Conservation (phyloP, 2,329 filamentous ascomycete species). For the Cryphonectria parasitica region DNA sequence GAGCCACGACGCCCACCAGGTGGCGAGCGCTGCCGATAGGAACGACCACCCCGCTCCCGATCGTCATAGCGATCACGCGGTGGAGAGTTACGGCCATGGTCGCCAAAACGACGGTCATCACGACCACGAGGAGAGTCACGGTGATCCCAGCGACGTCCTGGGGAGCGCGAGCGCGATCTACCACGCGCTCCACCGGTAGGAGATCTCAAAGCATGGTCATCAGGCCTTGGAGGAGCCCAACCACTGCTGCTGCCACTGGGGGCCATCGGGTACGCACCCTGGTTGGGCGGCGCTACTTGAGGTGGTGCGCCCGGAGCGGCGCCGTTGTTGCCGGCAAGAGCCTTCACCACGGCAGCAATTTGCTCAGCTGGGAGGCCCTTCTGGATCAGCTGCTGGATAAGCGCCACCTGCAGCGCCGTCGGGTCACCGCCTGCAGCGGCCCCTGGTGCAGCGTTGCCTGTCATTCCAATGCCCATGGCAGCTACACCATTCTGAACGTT, state of each 20-base stretch:
- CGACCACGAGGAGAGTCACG: constrained; percentile 66
- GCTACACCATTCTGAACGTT: constrained; percentile 35
- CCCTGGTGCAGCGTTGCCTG: constrained; percentile 41
- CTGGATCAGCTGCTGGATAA: constrained; percentile 75
- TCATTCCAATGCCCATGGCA: constrained; percentile 44
- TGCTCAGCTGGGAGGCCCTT: constrained; percentile 80
- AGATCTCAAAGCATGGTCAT: constrained; percentile 67
- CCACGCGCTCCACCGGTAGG: constrained; percentile 58
- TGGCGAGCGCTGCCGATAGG: constrained; percentile 88
- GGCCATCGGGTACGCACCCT: constrained; percentile 45
- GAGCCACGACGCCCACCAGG: constrained; percentile 68
- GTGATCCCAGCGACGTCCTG: constrained; percentile 72
- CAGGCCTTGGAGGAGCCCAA: constrained; percentile 42
- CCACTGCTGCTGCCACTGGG: constrained; percentile 36
- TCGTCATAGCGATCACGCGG: constrained; percentile 63
- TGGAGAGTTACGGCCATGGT: constrained; percentile 70
- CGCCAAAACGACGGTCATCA: constrained; percentile 71
- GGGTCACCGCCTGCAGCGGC: constrained; percentile 43
- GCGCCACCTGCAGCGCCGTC: constrained; percentile 70
- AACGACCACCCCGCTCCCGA: constrained; percentile 56
- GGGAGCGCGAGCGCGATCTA: constrained; percentile 79
- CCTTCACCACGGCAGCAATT: constrained; percentile 64
- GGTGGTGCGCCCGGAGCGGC: constrained; percentile 40
- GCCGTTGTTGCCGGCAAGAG: constrained; percentile 48
- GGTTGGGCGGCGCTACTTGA: constrained; percentile 44